Percentiles rank a stretch among this genome's conserved stretches.
phyloP scores from a whole-genome alignment of 2,329 filamentous ascomycete species.

The Alternaria consortialis region DNA sequence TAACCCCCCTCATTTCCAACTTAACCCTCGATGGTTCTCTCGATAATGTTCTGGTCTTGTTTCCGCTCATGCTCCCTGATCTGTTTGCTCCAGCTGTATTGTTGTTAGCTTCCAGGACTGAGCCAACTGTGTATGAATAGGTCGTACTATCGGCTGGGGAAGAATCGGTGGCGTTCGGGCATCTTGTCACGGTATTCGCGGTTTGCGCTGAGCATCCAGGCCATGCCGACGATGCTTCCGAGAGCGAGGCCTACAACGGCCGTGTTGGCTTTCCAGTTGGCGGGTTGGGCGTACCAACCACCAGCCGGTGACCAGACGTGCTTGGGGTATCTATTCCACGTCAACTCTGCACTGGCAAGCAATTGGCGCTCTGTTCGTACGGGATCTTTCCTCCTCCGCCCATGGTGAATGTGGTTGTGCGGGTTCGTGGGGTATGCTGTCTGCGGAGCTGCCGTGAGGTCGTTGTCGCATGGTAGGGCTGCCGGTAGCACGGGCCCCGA shows the following conservation, averaged over 20 bases:
- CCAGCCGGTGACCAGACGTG: conserved; percentile 99
- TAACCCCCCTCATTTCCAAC: neutral
- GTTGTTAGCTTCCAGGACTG: conserved; percentile 36
- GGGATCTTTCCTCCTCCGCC: conserved; percentile 75
- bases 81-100: conserved; percentile 72
- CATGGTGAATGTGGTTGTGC: conserved; percentile 67
- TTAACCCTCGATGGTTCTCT: conserved; percentile 23
- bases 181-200: conserved; percentile 77
- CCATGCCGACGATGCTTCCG: conserved; percentile 71
- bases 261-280: conserved; percentile 96
- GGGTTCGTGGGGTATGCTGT: conserved; percentile 26
- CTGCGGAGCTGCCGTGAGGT: conserved; percentile 30
- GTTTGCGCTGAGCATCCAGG: conserved; percentile 77
- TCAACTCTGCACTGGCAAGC: conserved; percentile 24
- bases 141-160: conserved; percentile 82
- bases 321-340: conserved; percentile 80
- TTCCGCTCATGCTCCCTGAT: conserved; percentile 73
- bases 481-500: conserved; percentile 19
- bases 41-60: conserved; percentile 42
- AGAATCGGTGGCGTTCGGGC: conserved; percentile 80
- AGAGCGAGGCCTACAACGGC: conserved; percentile 75
- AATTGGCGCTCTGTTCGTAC: conserved; percentile 54
- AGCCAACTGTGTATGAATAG: conserved; percentile 8
- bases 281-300: conserved; percentile 95
- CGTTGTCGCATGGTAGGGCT: conserved; percentile 27